Percentiles rank a stretch among this genome's conserved stretches.
These are phyloP conservation scores for Nannizziopsis barbatae DNA, from an alignment of 2,329 filamentous ascomycete species.

Conservation along the genomic window DNA sequence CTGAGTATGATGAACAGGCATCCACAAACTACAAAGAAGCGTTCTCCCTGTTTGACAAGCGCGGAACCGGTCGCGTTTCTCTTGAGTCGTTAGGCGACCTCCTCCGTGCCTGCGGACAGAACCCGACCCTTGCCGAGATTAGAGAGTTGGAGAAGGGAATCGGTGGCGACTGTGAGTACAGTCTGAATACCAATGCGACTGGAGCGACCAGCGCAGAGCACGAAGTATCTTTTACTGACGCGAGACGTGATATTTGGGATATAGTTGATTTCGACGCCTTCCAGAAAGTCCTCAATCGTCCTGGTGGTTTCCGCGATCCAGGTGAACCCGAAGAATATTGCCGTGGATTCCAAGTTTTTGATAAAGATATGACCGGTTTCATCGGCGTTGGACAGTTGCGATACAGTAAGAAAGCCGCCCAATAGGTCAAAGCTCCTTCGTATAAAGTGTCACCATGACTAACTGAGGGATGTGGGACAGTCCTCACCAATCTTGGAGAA, in stretches of 20 bases:
- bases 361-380: conserved; percentile 97
- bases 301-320: conserved; percentile 93
- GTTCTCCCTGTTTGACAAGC: conserved; percentile 99
- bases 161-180: conserved; percentile 73
- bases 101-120: conserved; percentile 92
- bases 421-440: background rate
- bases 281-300: conserved; percentile 90
- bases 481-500: conserved; percentile 94
- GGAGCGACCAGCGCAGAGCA: background rate
- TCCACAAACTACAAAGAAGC: conserved; percentile 99
- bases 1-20: conserved; percentile 38
- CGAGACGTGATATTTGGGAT: background rate
- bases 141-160: conserved; percentile 81
- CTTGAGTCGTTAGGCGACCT: conserved; percentile 83
- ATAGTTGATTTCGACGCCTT: conserved; percentile 97
- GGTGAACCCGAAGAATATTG: conserved; percentile 98
- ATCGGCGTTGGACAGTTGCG: conserved; percentile 96
- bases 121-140: conserved; percentile 90
- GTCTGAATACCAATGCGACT: conserved; percentile 1
- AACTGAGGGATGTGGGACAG: conserved; percentile 29
- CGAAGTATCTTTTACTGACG: conserved; percentile 1
- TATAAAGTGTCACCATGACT: too few species aligned
- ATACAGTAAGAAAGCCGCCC: conserved; percentile 48
- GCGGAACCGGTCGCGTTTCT: conserved; percentile 83
- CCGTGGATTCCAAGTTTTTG: conserved; percentile 96